phyloP scores from a whole-genome alignment of 2,329 filamentous ascomycete species.

The Byssochlamys sp. region DNA sequence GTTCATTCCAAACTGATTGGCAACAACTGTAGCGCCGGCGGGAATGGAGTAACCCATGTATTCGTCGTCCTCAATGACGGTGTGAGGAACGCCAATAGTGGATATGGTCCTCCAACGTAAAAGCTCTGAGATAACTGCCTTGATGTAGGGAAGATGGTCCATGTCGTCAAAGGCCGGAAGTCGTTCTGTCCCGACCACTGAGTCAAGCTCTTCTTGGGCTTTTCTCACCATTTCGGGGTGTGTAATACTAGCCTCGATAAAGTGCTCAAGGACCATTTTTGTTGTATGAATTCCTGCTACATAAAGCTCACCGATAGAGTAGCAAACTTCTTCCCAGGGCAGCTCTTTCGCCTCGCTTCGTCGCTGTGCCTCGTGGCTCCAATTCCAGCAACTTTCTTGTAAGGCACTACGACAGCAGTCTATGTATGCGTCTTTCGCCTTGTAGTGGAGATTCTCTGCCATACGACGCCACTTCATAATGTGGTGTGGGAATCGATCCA shows the following conservation, averaged over 20 bases:
- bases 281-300: conserved; percentile 43
- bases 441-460: conserved; percentile 4
- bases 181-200: conserved; percentile 17
- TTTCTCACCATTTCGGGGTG: conserved; percentile 27
- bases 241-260: conserved; percentile 31
- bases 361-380: conserved; percentile 9
- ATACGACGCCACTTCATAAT: conserved; percentile 37
- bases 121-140: conserved; percentile 21
- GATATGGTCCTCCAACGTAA: conserved; percentile 30
- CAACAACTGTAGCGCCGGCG: conserved; percentile 35
- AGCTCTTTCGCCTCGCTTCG: conserved; percentile 32
- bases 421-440: conserved; percentile 1
- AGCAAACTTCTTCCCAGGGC: conserved; percentile 35
- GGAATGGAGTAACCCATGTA: conserved; percentile 41
- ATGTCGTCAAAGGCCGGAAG: conserved; percentile 21
- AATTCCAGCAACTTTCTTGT: conserved; percentile 12
- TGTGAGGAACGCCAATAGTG: conserved; percentile 38
- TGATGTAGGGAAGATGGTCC: conserved; percentile 19
- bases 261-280: conserved; percentile 36
- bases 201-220: conserved; percentile 26
- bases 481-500: conserved; percentile 33
- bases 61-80: conserved; percentile 35
- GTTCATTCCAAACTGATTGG: conserved; percentile 36
- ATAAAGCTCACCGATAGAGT: conserved; percentile 36
- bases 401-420: conserved; percentile 2